Base-by-base conservation (phyloP, 2,329 filamentous ascomycete genomes). In the Trichoderma sp. region DNA sequence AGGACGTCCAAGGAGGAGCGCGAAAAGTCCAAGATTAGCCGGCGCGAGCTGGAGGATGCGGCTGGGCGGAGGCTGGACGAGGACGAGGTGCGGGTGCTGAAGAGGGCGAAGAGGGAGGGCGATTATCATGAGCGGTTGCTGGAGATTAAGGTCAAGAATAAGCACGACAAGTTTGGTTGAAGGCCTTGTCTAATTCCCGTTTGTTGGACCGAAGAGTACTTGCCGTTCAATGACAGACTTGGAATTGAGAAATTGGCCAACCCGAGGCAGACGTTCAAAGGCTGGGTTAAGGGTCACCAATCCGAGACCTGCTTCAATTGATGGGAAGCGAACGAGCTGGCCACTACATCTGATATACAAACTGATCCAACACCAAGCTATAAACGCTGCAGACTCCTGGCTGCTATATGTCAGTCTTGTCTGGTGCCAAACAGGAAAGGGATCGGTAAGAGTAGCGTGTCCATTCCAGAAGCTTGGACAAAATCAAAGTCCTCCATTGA, bases 61-160 rank as follows among this genome's bases (percentile, higher is more conserved):
- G 93, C 91, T 0, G 94, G 94, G 1, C 82, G 94, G 70, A 85
- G 83, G 68, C 79, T 97, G 65, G 87, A 93, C 16, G 94, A 98
- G 75, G 90, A 95, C 68, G 96, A 99, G 80, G 92, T 97, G 52
- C 90, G 87, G 81, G 87, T 84, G 78, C 79, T 99, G 76, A 96
- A 96, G 84, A 90, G 84, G 80, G 94, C 96, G 39, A 87, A 92
- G 77, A 87, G 89, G 74, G 92, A 97, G 74, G 96, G 96, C 0
- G 90, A 95, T 77, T 97, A 96, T 77, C 92, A 97, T 78, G 94
- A 98, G 81, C 87, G 87, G 73, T 81, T 97, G 75, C 81, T 98
- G 72, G 90, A 96, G 80, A 83, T 97, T 67, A 96, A 95, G 80
- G 91, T 96, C 34, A 97, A 97, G 83, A 90, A 89, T 68, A 97